phyloP scores from a whole-genome alignment of 2,329 filamentous ascomycete species.

The Hymenoscyphus fraxineus region DNA sequence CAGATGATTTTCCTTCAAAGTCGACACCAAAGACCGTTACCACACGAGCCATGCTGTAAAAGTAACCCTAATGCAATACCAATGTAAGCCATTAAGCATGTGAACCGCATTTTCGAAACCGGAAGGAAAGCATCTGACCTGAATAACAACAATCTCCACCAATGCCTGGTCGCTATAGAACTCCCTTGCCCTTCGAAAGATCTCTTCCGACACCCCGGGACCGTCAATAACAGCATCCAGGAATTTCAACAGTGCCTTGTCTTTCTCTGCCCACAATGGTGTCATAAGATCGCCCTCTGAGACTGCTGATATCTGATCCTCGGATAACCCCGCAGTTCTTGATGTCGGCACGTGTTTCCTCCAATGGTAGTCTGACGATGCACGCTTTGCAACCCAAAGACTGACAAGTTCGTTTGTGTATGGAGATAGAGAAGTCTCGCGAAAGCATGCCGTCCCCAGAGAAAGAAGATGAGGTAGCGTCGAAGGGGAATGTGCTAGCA shows the following conservation, averaged over 20 bases:
- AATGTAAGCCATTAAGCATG: constrained; percentile 9
- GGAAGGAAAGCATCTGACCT: constrained; percentile 18
- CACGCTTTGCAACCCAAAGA: constrained; percentile 20
- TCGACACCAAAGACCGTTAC: constrained; percentile 24
- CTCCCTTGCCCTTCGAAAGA: constrained; percentile 23
- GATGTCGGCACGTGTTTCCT: constrained; percentile 25
- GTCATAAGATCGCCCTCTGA: constrained; percentile 19
- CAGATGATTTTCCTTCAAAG: constrained; percentile 13
- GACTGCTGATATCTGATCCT: constrained; percentile 21
- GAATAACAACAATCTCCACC: constrained; percentile 26
- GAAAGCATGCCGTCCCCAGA: constrained; percentile 26
- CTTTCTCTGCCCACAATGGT: constrained; percentile 20
- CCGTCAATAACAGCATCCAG: constrained; percentile 24
- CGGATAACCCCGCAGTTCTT: constrained; percentile 18
- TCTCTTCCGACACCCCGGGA: constrained; percentile 21
- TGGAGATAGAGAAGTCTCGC: constrained; percentile 23
- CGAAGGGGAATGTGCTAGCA: constrained; percentile 26
- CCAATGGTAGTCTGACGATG: constrained; percentile 26
- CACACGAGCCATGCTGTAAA: constrained; percentile 23
- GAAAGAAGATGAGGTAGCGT: constrained; percentile 27
- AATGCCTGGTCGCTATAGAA: constrained; percentile 24
- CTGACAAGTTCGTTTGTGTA: constrained; percentile 25
- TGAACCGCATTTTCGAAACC: not conserved
- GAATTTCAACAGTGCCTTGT: constrained; percentile 23
- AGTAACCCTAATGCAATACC: constrained; percentile 18